A percentile compares a stretch with the other conserved stretches of the same genome.
Evolutionary conservation across 2,329 filamentous ascomycete genomes (phyloP).

Genomic region (Daldinia sp.): DNA sequence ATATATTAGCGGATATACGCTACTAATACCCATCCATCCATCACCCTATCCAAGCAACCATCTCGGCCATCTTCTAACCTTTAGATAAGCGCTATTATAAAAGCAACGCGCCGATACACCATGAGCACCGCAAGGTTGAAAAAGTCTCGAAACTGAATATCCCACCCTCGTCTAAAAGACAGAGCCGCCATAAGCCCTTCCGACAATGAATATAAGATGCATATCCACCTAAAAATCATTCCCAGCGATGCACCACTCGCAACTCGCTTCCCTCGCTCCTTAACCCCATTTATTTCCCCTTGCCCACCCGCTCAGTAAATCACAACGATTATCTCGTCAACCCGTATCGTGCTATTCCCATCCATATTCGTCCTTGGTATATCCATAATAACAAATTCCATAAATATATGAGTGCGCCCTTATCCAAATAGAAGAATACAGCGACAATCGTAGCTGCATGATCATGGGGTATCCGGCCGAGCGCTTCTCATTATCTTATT

Average conservation of each 20-base stretch:
- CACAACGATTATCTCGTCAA: conserved; percentile 4
- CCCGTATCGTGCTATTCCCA: conserved; percentile 5
- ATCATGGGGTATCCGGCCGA: conserved; percentile 37
- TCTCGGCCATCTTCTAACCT: too few species aligned
- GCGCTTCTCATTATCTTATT: conserved; percentile 41
- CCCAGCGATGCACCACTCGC: background rate
- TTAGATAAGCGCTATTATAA: background rate
- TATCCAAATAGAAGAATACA: background rate
- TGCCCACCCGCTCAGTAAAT: conserved; percentile 17
- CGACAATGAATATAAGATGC: background rate
- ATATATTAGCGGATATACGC: background rate
- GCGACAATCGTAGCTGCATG: background rate
- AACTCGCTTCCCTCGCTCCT: conserved; percentile 7
- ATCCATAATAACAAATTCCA: conserved; percentile 3
- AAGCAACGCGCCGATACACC: background rate
- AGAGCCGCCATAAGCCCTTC: background rate
- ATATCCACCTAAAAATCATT: background rate
- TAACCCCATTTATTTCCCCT: conserved; percentile 25
- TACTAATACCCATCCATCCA: background rate
- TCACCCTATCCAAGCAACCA: too few species aligned
- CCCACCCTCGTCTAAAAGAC: background rate
- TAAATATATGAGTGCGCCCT: background rate
- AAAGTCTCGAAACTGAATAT: background rate
- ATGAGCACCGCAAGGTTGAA: background rate
- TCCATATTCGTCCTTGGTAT: conserved; percentile 6